phyloP scores from a whole-genome alignment of 345 rosid genomes.

The Aurinia saxatilis region DNA sequence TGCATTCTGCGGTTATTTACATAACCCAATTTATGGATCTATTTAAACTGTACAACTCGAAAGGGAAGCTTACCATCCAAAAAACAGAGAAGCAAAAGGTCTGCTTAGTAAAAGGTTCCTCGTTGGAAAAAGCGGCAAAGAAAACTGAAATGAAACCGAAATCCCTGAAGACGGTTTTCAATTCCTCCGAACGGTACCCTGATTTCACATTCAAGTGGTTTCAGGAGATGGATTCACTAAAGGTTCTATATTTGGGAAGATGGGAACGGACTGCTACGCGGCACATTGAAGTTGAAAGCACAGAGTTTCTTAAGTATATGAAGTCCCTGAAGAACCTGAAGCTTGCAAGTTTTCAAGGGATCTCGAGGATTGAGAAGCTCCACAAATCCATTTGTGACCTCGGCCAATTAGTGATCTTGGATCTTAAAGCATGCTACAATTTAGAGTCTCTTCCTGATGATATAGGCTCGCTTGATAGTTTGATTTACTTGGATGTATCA shows the following conservation, averaged over 20 bases:
- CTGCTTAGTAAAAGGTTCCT: slow-evolving; percentile 32
- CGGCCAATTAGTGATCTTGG: slow-evolving; percentile 33
- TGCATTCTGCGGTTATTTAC: slow-evolving; percentile 33
- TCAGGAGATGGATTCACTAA: slow-evolving; percentile 14
- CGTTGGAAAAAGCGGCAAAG: neutral
- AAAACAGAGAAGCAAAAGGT: slow-evolving; percentile 5
- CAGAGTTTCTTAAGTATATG: slow-evolving; percentile 22
- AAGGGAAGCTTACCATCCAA: slow-evolving; percentile 16
- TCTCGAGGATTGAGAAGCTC: slow-evolving; percentile 40
- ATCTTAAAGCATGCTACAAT: slow-evolving; percentile 53
- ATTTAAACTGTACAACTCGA: neutral
- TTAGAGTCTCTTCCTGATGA: slow-evolving; percentile 39
- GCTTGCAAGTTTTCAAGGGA: slow-evolving; percentile 50
- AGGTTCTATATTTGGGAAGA: slow-evolving; percentile 41
- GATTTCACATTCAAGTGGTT: slow-evolving; percentile 35
- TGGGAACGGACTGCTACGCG: slow-evolving; percentile 33
- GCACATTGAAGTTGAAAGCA: slow-evolving; percentile 39
- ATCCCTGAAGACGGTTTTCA: slow-evolving; percentile 27
- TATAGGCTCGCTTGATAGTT: slow-evolving; percentile 30
- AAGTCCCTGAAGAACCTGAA: slow-evolving; percentile 23
- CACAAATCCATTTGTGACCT: slow-evolving; percentile 19
- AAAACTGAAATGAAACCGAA: neutral
- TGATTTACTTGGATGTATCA: slow-evolving; percentile 46
- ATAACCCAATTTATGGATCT: slow-evolving; percentile 8
- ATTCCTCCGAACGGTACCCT: slow-evolving; percentile 38